phyloP scores from a whole-genome alignment of 495 filamentous ascomycete genomes.

The Hypoxylon crocopeplum region DNA sequence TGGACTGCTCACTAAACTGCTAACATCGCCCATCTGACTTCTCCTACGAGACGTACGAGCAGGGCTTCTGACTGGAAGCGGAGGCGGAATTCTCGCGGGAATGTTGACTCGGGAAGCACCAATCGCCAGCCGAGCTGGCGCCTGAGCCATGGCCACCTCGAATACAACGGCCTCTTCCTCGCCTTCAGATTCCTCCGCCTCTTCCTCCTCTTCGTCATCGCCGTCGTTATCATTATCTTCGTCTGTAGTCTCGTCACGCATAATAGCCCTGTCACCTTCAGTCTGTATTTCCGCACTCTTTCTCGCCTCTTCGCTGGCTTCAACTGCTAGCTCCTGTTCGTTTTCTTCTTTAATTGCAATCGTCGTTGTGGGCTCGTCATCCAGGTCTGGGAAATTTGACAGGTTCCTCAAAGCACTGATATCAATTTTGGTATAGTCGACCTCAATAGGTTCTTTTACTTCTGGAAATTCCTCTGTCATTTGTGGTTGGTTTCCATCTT shows the following conservation, averaged over 20 bases:
- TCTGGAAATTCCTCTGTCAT: slow-evolving; percentile 45
- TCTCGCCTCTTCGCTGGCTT: slow-evolving; percentile 5
- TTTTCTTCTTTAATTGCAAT: slow-evolving; percentile 28
- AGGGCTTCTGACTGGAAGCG: slow-evolving; percentile 68
- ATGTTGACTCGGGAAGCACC: slow-evolving; percentile 68
- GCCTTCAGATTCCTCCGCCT: slow-evolving; percentile 53
- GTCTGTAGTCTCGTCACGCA: slow-evolving; percentile 42
- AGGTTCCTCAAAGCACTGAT: slow-evolving; percentile 49
- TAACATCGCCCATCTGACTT: slow-evolving; percentile 41
- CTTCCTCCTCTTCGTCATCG: slow-evolving; percentile 53
- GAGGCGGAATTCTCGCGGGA: slow-evolving; percentile 70
- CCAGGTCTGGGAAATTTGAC: slow-evolving; percentile 40
- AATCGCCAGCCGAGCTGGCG: slow-evolving; percentile 58
- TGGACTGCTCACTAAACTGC: slow-evolving; percentile 37
- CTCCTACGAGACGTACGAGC: slow-evolving; percentile 51
- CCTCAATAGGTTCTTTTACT: slow-evolving; percentile 52
- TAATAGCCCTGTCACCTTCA: not conserved
- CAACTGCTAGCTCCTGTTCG: slow-evolving; percentile 43
- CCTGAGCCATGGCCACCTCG: slow-evolving; percentile 54
- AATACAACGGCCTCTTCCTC: slow-evolving; percentile 61
- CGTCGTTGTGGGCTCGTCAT: slow-evolving; percentile 28
- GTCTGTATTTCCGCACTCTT: slow-evolving; percentile 9
- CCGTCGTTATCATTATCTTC: slow-evolving; percentile 38
- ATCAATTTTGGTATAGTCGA: slow-evolving; percentile 63
- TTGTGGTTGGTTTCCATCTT: slow-evolving; percentile 48